phyloP scores from a whole-genome alignment of 345 rosid species.

The Hypericum perforatum region DNA sequence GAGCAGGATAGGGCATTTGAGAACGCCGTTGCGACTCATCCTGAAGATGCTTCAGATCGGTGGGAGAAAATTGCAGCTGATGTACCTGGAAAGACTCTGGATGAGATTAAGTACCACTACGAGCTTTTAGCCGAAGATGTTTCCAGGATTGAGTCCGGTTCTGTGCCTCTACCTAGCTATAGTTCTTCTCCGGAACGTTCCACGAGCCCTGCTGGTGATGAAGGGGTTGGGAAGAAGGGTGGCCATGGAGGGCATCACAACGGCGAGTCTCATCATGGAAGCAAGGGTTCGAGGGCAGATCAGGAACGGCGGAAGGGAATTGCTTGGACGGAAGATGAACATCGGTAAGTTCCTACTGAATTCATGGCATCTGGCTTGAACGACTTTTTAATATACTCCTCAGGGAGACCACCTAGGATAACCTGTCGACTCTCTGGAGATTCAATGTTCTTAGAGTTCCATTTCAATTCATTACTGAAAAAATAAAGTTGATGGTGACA shows the following conservation, averaged over 20 bases:
- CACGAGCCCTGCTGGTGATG: conserved; percentile 48
- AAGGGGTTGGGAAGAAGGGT: conserved; percentile 65
- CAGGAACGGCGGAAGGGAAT: conserved; percentile 95
- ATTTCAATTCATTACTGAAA: too few relatives aligned
- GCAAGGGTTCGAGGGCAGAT: conserved; percentile 67
- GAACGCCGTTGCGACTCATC: conserved; percentile 60
- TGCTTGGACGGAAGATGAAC: conserved; percentile 98
- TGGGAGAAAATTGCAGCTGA: conserved; percentile 75
- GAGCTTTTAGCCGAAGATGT: conserved; percentile 77
- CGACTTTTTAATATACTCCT: too few relatives aligned
- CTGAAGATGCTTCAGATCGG: conserved; percentile 53
- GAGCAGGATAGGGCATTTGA: conserved; percentile 90
- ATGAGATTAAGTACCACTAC: conserved; percentile 72
- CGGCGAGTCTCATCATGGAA: conserved; percentile 59
- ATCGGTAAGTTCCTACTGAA: conserved; percentile 36
- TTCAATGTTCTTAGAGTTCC: too few relatives aligned
- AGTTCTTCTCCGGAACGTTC: conserved; percentile 50
- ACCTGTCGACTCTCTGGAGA: too few relatives aligned
- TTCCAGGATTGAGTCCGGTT: conserved; percentile 70
- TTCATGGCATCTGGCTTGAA: neutral
- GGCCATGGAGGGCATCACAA: conserved; percentile 38
- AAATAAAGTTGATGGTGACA: neutral
- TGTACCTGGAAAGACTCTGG: conserved; percentile 69
- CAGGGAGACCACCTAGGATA: too few relatives aligned
- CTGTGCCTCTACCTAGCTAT: conserved; percentile 74